phyloP scores from a whole-genome alignment of 495 filamentous ascomycete species.

The Neurospora sp. region DNA sequence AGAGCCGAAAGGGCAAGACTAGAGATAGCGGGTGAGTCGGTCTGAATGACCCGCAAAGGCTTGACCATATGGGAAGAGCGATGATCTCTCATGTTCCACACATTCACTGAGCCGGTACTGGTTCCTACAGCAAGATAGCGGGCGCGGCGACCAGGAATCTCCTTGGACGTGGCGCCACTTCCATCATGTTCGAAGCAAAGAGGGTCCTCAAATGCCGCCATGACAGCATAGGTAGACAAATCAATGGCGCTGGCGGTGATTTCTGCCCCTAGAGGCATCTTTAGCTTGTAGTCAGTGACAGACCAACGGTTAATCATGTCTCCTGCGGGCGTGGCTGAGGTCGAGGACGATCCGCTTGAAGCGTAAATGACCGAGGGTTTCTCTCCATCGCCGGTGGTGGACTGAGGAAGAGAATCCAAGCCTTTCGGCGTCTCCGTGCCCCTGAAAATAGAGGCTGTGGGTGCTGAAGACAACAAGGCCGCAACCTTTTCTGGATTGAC shows the following conservation, averaged over 20 bases:
- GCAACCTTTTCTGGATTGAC: background rate
- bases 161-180: slow-evolving; percentile 14
- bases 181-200: slow-evolving; percentile 22
- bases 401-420: background rate
- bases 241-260: slow-evolving; percentile 73
- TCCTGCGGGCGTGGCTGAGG: background rate
- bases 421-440: background rate
- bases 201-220: slow-evolving; percentile 69
- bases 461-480: background rate
- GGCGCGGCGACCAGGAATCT: slow-evolving; percentile 74
- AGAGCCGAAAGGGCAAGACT: slow-evolving; percentile 79
- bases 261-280: slow-evolving; percentile 18
- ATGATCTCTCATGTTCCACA: slow-evolving; percentile 74
- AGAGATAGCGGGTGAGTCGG: slow-evolving; percentile 81
- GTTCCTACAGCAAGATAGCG: slow-evolving; percentile 78
- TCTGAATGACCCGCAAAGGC: slow-evolving; percentile 74
- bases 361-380: background rate
- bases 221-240: slow-evolving; percentile 55
- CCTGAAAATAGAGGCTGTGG: slow-evolving; percentile 13
- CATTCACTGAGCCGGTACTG: slow-evolving; percentile 58
- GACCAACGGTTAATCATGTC: slow-evolving; percentile 17
- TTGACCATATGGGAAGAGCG: slow-evolving; percentile 39
- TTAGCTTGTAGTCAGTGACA: slow-evolving; percentile 21
- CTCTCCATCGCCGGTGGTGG: background rate
- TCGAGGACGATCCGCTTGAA: background rate